Evolutionary conservation across 805 yeast genomes (phyloP).

Genomic region (Cephaloascus fragrans): DNA sequence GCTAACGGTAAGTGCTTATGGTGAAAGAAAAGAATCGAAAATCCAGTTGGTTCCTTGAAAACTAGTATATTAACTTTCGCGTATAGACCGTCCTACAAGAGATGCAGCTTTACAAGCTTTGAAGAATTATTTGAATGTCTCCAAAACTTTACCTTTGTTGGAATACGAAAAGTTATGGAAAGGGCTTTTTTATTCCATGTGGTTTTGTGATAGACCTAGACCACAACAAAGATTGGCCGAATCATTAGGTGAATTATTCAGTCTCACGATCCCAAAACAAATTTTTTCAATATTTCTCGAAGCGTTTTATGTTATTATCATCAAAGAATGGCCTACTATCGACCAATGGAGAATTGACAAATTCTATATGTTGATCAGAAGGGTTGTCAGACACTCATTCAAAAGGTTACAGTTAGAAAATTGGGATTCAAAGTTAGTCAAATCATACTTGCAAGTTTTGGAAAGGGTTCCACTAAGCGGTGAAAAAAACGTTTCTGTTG

Average conservation of each 20-base stretch:
- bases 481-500: slow-evolving; percentile 52
- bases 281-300: slow-evolving; percentile 44
- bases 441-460: slow-evolving; percentile 32
- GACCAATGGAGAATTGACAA: slow-evolving; percentile 88
- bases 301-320: slow-evolving; percentile 76
- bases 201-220: slow-evolving; percentile 91
- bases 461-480: slow-evolving; percentile 44
- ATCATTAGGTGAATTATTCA: slow-evolving; percentile 51
- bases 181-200: slow-evolving; percentile 91
- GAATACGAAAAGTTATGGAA: slow-evolving; percentile 87
- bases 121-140: slow-evolving; percentile 42
- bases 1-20: slow-evolving; percentile 44
- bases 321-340: slow-evolving; percentile 73
- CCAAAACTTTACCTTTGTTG: slow-evolving; percentile 29
- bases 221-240: slow-evolving; percentile 83
- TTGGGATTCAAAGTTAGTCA: slow-evolving; percentile 46
- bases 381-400: slow-evolving; percentile 59
- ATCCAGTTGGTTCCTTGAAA: not conserved
- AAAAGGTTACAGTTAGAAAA: slow-evolving; percentile 38
- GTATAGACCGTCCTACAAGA: slow-evolving; percentile 51
- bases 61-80: slow-evolving; percentile 3
- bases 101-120: slow-evolving; percentile 63
- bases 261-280: slow-evolving; percentile 28
- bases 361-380: slow-evolving; percentile 70
- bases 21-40: not conserved